Evolutionary conservation across 2,329 filamentous ascomycete species (phyloP).

Genomic region (Colletotrichum cuscutae): DNA sequence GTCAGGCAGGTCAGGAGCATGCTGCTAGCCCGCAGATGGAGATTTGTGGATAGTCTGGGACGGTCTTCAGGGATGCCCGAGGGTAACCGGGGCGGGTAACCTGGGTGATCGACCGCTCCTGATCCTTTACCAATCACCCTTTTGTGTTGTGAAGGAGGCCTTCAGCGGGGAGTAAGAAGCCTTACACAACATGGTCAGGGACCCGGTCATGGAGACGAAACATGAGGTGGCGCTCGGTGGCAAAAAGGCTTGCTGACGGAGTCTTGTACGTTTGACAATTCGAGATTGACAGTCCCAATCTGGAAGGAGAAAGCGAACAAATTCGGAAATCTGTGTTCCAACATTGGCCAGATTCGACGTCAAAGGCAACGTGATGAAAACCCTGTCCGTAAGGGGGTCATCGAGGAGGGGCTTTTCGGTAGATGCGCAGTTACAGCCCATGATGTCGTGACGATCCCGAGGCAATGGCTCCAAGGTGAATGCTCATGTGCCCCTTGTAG

Average conservation of each 20-base stretch:
- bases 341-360: slow-evolving; percentile 38
- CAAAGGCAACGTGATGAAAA: slow-evolving; percentile 39
- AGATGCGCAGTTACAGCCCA: slow-evolving; percentile 24
- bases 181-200: slow-evolving; percentile 30
- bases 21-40: slow-evolving; percentile 12
- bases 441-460: slow-evolving; percentile 33
- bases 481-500: slow-evolving; percentile 15
- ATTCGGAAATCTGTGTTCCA: slow-evolving; percentile 41
- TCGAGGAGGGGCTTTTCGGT: slow-evolving; percentile 20
- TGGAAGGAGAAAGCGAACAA: slow-evolving; percentile 54
- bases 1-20: neutral
- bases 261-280: slow-evolving; percentile 15
- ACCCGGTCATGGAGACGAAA: slow-evolving; percentile 14
- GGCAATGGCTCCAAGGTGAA: slow-evolving; percentile 27
- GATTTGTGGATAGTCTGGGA: slow-evolving; percentile 1
- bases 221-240: slow-evolving; percentile 13
- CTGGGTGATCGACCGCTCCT: slow-evolving; percentile 7
- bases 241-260: slow-evolving; percentile 3
- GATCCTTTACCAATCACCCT: slow-evolving; percentile 1
- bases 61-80: neutral
- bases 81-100: slow-evolving; percentile 2
- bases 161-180: neutral
- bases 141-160: neutral
- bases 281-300: slow-evolving; percentile 40
- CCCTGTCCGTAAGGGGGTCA: neutral